A percentile compares a stretch with the other conserved stretches of the same genome.
Evolutionary conservation across 768 basidiomycete genomes (phyloP).

Genomic region (Tylopilus sp.): DNA sequence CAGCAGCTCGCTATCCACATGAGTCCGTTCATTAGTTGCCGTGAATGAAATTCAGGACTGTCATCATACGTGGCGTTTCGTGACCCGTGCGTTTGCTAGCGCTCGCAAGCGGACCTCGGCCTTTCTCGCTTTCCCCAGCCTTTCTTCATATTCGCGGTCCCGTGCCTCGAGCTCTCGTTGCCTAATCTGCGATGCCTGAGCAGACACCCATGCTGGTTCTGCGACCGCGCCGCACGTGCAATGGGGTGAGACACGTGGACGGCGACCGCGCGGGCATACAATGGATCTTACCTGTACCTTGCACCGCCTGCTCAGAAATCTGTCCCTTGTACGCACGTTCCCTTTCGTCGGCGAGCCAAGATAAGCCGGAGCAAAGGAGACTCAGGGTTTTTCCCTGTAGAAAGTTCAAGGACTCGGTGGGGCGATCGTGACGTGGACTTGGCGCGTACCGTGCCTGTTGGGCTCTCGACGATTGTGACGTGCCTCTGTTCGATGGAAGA

Average conservation of each 20-base stretch:
- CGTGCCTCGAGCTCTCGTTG: conserved; percentile 63
- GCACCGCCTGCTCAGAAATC: conserved; percentile 34
- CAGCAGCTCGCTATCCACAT: conserved; percentile 22
- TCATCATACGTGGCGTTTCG: conserved; percentile 56
- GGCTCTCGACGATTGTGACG: conserved; percentile 84
- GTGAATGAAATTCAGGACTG: not conserved
- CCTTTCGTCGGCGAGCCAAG: conserved; percentile 72
- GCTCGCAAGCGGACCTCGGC: conserved; percentile 56
- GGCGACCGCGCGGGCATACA: not conserved
- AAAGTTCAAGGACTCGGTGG: not conserved
- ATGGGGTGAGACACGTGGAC: conserved; percentile 24
- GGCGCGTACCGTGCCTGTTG: conserved; percentile 75
- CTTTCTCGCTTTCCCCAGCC: conserved; percentile 56
- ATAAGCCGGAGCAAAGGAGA: conserved; percentile 69
- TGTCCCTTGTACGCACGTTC: conserved; percentile 67
- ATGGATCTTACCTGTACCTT: conserved; percentile 25
- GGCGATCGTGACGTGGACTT: not conserved
- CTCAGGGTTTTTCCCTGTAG: conserved; percentile 85
- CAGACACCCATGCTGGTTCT: conserved; percentile 75
- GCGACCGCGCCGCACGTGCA: not conserved
- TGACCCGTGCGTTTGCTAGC: conserved; percentile 51
- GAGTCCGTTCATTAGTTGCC: conserved; percentile 3
- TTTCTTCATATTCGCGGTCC: conserved; percentile 61
- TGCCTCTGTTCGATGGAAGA: conserved; percentile 67
- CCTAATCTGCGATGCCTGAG: conserved; percentile 65